Evolutionary conservation across 257 asterid genomes (phyloP).

Genomic region (Solanum sejunctum): DNA sequence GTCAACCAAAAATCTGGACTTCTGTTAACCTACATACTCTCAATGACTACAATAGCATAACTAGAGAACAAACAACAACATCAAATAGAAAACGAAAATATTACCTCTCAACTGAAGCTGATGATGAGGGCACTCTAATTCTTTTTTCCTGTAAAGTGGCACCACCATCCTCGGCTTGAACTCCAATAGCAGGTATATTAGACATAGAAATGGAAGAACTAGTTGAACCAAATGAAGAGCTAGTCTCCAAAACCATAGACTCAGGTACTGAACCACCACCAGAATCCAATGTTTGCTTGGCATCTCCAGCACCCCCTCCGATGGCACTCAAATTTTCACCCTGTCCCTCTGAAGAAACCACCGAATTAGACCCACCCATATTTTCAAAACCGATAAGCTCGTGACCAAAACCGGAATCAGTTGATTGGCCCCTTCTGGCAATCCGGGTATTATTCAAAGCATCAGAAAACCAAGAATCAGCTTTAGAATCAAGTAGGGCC

Average conservation of each 20-base stretch:
- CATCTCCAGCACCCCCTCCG: constrained; percentile 14
- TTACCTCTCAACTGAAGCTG: constrained; percentile 70
- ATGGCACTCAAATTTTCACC: constrained; percentile 24
- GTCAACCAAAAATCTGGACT: not conserved
- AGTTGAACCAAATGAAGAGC: constrained; percentile 73
- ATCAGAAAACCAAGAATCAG: constrained; percentile 71
- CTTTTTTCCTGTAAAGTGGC: constrained; percentile 33
- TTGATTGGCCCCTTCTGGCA: constrained; percentile 51
- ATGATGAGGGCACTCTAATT: constrained; percentile 51
- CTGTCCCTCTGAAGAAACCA: constrained; percentile 20
- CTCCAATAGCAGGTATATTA: constrained; percentile 49
- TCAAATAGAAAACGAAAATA: not conserved
- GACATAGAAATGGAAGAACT: constrained; percentile 57
- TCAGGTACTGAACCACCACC: constrained; percentile 23
- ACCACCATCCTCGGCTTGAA: constrained; percentile 34
- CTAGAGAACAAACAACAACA: not conserved
- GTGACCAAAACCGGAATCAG: constrained; percentile 29
- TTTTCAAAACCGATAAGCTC: constrained; percentile 24
- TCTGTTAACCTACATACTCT: not conserved
- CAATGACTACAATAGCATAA: not conserved
- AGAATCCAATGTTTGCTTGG: constrained; percentile 2
- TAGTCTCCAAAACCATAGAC: constrained; percentile 59
- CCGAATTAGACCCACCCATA: constrained; percentile 20
- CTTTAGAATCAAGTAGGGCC: constrained; percentile 45
- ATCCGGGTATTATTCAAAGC: constrained; percentile 52